phyloP scores from a whole-genome alignment of 75 land plant species.

The Chamaecyparis obtusa region DNA sequence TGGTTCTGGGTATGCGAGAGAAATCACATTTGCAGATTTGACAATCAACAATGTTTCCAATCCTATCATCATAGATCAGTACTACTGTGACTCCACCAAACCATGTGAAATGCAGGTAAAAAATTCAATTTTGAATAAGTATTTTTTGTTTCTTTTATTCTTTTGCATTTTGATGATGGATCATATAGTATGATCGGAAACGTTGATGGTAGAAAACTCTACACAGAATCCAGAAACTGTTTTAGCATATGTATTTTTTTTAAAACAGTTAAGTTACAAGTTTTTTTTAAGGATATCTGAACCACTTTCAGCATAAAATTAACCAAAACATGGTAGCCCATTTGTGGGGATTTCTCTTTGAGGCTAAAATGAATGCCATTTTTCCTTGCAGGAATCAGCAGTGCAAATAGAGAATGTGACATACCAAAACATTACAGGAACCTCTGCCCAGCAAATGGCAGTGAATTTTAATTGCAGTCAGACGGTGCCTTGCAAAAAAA shows the following conservation, averaged over 20 bases:
- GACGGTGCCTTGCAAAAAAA: constrained; percentile 34
- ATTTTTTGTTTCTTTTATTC: no score
- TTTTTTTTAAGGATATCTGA: no score
- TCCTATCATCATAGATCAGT: constrained; percentile 64
- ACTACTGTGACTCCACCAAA: constrained; percentile 42
- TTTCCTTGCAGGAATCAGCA: constrained; percentile 35
- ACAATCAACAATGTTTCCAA: constrained; percentile 41
- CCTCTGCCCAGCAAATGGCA: constrained; percentile 32
- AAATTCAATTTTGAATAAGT: no score
- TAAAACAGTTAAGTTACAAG: no score
- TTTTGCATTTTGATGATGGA: no score
- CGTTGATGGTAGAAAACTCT: no score
- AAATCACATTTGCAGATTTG: constrained; percentile 43
- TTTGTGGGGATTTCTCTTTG: neutral
- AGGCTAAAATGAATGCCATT: neutral
- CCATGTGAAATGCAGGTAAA: constrained; percentile 24
- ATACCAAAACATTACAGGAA: constrained; percentile 60
- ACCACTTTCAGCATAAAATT: neutral
- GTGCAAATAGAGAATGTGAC: constrained; percentile 39
- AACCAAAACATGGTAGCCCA: neutral
- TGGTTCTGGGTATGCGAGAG: constrained; percentile 25
- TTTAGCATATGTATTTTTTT: no score
- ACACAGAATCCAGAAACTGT: no score
- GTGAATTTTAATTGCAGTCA: constrained; percentile 53
- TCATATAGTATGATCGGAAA: no score